Base-by-base conservation (phyloP, 257 asterid genomes). In the Ligustrum vulgare region DNA sequence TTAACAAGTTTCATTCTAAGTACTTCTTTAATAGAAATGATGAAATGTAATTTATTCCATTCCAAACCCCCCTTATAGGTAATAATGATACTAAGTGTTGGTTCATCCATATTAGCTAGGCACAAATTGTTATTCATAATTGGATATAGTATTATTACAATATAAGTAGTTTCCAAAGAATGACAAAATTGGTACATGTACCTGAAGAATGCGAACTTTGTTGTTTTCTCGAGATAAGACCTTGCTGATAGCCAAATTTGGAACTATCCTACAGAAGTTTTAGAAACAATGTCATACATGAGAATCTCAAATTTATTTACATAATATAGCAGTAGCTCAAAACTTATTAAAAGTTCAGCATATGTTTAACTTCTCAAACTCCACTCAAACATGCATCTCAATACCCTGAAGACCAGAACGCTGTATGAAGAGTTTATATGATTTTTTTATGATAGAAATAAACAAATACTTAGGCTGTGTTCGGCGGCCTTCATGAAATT, bases 181-280 rank as follows among this genome's bases (percentile, higher is more conserved):
- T 51, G 49, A 16, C 62, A 15, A 18, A 51, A 51, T 51, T 41
- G 63, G 13, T 39, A 28, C 41, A 34, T 56, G 79, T 82, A 92
- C 98, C 97, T 92, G 98, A 84, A 90, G 92, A 83, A 92, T 92
- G 79, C 97, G 94, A 71, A 94, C 97, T 87, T 85, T 92, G 78
- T 94, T 87, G 87, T 89, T 92, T 81, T 94, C 96, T 76, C 97
- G 89, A 62, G 94, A 89, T 74, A 94, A 81, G 72, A 94, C 82
- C 94, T 90, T 94, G 87, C 98, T 91, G 88, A 94, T 94, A 3
- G 97, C 98, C 82, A 94, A 90, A 79, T 92, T 94, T 66, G 98
- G 98, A 82, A 94, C 97, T 75, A 93, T 85, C 90, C 98, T 93
- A 96, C 88, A 90, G 73, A 67, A 80, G 47, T 72, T 71, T 64